phyloP scores from a whole-genome alignment of 192 early-diverging fungal species.

The Entomortierella lignicola region DNA sequence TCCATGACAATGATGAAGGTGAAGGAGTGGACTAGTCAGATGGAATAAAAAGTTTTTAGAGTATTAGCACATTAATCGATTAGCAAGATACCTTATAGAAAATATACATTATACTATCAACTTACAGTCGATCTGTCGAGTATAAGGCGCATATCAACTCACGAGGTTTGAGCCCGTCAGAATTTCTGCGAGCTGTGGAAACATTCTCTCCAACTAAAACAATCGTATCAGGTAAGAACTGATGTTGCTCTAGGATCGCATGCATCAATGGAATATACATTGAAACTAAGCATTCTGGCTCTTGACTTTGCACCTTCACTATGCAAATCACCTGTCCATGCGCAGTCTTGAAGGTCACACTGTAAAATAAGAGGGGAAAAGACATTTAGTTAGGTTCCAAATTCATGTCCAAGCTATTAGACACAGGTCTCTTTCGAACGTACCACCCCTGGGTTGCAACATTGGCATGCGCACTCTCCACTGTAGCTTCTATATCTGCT shows the following conservation, averaged over 20 bases:
- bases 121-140: slow-evolving; percentile 38
- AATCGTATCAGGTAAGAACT: slow-evolving; percentile 46
- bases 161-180: slow-evolving; percentile 48
- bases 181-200: slow-evolving; percentile 19
- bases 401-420: neutral
- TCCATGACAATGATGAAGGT: slow-evolving; percentile 42
- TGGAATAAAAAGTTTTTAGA: too few species aligned
- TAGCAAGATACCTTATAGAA: too few species aligned
- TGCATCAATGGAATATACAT: slow-evolving; percentile 52
- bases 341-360: slow-evolving; percentile 31
- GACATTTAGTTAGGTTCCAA: neutral
- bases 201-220: slow-evolving; percentile 40
- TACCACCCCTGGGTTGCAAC: slow-evolving; percentile 48
- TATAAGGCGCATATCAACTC: slow-evolving; percentile 20
- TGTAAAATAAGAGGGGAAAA: neutral
- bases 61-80: too few species aligned
- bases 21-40: slow-evolving; percentile 22
- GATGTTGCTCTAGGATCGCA: slow-evolving; percentile 42
- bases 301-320: slow-evolving; percentile 43
- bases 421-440: neutral
- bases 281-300: slow-evolving; percentile 38
- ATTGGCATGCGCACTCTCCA: slow-evolving; percentile 66
- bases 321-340: slow-evolving; percentile 22
- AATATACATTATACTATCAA: neutral
- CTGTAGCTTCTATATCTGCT: slow-evolving; percentile 79